These are phyloP conservation scores for Chaetomium sp. DNA, from an alignment of 2,329 filamentous ascomycete genomes.

Conservation along the genomic window DNA sequence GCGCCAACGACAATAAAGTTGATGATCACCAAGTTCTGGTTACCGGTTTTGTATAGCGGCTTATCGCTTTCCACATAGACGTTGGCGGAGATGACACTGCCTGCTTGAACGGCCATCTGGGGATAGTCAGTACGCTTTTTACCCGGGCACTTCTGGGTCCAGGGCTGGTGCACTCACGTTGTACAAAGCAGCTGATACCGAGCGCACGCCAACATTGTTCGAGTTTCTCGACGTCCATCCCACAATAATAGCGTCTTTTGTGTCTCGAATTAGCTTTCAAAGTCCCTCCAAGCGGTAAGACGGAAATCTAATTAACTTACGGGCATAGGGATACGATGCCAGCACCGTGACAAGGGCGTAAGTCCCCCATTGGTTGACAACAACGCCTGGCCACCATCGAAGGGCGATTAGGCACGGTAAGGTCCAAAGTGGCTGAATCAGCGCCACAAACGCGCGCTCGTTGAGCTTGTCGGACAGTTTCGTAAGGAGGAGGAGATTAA, in stretches of 20 bases:
- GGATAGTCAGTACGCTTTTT: not conserved
- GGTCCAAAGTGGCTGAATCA: slow-evolving; percentile 46
- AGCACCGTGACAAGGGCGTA: slow-evolving; percentile 45
- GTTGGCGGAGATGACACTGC: slow-evolving; percentile 30
- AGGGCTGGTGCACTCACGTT: slow-evolving; percentile 33
- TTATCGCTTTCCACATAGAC: slow-evolving; percentile 52
- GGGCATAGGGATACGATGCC: slow-evolving; percentile 49
- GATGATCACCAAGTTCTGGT: slow-evolving; percentile 46
- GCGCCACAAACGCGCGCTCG: slow-evolving; percentile 40
- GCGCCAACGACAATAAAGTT: slow-evolving; percentile 43
- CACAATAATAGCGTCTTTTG: slow-evolving; percentile 47
- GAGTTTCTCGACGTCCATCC: slow-evolving; percentile 54
- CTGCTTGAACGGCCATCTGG: slow-evolving; percentile 33
- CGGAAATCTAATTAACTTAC: too few species aligned
- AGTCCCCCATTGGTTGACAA: slow-evolving; percentile 42
- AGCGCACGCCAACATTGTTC: slow-evolving; percentile 52
- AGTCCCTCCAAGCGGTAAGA: too few species aligned
- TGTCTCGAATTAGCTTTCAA: too few species aligned
- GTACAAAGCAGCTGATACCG: slow-evolving; percentile 53
- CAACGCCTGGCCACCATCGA: slow-evolving; percentile 37
- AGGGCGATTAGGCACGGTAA: slow-evolving; percentile 49
- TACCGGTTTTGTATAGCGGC: slow-evolving; percentile 48
- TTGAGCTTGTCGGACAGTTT: slow-evolving; percentile 45
- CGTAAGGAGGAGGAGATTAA: slow-evolving; percentile 45
- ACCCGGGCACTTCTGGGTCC: not conserved